A percentile compares a stretch with the other conserved stretches of the same genome.
These are phyloP conservation scores for Aurinia saxatilis DNA, from an alignment of 345 rosid species.

Conservation along the genomic window DNA sequence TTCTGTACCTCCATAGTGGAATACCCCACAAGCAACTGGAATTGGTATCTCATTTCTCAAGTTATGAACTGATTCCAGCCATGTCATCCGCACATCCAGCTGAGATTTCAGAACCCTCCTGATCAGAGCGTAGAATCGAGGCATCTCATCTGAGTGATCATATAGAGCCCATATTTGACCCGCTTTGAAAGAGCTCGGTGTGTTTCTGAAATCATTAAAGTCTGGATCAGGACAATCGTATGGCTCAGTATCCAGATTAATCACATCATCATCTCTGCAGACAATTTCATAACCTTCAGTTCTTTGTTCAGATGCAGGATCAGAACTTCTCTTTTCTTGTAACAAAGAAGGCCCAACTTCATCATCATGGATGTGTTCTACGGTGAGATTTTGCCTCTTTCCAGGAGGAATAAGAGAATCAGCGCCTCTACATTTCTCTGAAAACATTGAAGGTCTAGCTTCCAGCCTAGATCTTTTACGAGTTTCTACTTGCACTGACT, in stretches of 20 bases:
- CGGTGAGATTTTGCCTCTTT: background rate
- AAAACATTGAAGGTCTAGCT: background rate
- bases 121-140: slow-evolving; percentile 61
- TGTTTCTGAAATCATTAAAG: slow-evolving; percentile 52
- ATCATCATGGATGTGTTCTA: background rate
- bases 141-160: slow-evolving; percentile 69
- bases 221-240: too few relatives aligned
- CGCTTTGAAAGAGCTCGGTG: slow-evolving; percentile 38
- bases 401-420: slow-evolving; percentile 10
- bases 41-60: slow-evolving; percentile 1
- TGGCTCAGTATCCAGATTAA: slow-evolving; percentile 9
- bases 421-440: background rate
- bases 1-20: slow-evolving; percentile 28
- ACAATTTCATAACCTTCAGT: background rate
- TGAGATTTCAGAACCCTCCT: slow-evolving; percentile 32
- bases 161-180: slow-evolving; percentile 76
- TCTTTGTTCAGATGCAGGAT: background rate
- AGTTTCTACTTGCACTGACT: background rate
- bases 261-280: background rate
- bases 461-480: background rate
- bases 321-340: background rate
- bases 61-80: slow-evolving; percentile 50
- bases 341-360: background rate
- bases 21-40: slow-evolving; percentile 63
- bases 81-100: slow-evolving; percentile 47